Conservation (phyloP, 2,329 filamentous ascomycete species). For the Cladorrhinum sp. region DNA sequence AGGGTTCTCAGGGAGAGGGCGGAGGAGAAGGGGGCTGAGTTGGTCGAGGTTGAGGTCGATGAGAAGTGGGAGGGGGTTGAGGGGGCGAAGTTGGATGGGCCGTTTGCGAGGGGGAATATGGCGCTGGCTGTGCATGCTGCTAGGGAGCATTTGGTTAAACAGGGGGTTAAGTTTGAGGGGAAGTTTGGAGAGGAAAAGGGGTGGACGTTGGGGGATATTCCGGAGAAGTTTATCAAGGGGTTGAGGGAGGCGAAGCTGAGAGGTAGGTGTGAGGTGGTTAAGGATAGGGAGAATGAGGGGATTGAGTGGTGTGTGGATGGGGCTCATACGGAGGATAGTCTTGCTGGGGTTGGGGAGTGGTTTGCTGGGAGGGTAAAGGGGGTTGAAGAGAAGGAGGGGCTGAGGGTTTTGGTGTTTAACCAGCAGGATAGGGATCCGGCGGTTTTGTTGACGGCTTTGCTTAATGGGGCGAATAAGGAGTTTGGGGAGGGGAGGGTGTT, state of each 20-base stretch:
- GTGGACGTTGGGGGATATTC: slow-evolving; percentile 32
- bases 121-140: slow-evolving; percentile 56
- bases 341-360: slow-evolving; percentile 74
- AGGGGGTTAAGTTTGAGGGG: slow-evolving; percentile 20
- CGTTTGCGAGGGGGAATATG: slow-evolving; percentile 58
- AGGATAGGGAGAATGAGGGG: slow-evolving; percentile 37
- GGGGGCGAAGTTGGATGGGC: slow-evolving; percentile 42
- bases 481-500: slow-evolving; percentile 48
- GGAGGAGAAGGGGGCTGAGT: slow-evolving; percentile 47
- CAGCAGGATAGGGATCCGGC: slow-evolving; percentile 80
- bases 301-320: slow-evolving; percentile 81
- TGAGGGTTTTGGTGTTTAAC: slow-evolving; percentile 75
- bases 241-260: slow-evolving; percentile 65
- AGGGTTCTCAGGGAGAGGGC: slow-evolving; percentile 46
- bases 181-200: slow-evolving; percentile 18
- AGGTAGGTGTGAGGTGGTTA: slow-evolving; percentile 72
- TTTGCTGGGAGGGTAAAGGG: slow-evolving; percentile 50
- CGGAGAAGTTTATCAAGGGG: slow-evolving; percentile 59
- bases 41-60: slow-evolving; percentile 42
- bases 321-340: slow-evolving; percentile 82
- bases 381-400: slow-evolving; percentile 27
- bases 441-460: slow-evolving; percentile 60
- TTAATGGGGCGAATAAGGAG: slow-evolving; percentile 50
- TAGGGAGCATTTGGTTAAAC: slow-evolving; percentile 50
- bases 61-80: slow-evolving; percentile 41